These are phyloP conservation scores for Inonotus obliquus DNA, from an alignment of 1,284 basidiomycete species.

Conservation along the genomic window DNA sequence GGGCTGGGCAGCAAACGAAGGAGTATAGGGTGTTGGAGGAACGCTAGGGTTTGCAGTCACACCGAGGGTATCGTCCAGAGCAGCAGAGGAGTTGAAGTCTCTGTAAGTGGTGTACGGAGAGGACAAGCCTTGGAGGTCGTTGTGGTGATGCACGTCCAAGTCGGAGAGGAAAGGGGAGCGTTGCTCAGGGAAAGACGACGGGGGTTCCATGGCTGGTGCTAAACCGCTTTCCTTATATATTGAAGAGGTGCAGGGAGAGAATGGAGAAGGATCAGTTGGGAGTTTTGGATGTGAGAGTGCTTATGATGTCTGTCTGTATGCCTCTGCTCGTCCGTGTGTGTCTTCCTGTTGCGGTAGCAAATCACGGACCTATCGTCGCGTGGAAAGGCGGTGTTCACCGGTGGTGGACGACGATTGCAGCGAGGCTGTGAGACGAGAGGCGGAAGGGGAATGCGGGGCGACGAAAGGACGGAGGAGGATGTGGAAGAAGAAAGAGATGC, in stretches of 20 bases:
- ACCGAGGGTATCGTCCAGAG: not conserved
- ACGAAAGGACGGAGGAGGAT: not conserved
- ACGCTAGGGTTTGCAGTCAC: constrained; percentile 6
- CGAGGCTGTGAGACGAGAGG: not conserved
- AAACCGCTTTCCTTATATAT: not conserved
- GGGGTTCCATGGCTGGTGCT: not conserved
- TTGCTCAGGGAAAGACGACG: not conserved
- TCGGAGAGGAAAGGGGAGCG: not conserved
- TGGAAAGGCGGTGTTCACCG: not conserved
- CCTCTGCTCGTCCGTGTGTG: not conserved
- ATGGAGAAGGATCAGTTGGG: not conserved
- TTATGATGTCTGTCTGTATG: not conserved
- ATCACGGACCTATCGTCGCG: not conserved
- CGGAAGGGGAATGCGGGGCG: not conserved
- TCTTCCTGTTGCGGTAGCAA: too few species aligned
- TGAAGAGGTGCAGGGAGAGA: not conserved
- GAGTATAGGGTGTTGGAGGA: constrained; percentile 16
- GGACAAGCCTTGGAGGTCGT: constrained; percentile 5
- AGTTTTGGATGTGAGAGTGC: not conserved
- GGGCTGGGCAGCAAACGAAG: constrained; percentile 14
- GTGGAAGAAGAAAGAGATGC: not conserved
- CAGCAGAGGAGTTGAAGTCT: constrained; percentile 17
- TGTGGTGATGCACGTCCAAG: not conserved
- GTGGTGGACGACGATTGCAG: not conserved
- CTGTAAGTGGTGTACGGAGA: constrained; percentile 15